Base-by-base conservation (phyloP, 2,329 filamentous ascomycete genomes). In the Cladophialophora carrionii region DNA sequence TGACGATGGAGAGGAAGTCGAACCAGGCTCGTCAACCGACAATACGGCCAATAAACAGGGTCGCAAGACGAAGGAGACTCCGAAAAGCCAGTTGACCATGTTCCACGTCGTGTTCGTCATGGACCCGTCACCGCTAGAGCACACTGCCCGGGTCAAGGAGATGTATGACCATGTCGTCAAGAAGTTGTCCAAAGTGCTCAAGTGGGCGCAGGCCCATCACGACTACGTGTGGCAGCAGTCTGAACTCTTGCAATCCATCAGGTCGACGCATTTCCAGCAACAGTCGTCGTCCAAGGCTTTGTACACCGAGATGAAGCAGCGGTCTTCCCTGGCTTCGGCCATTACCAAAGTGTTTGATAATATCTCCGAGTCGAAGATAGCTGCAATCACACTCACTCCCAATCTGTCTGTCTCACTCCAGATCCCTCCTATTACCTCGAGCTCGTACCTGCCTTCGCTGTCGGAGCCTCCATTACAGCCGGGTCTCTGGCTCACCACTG, bases 41-140 rank as follows among this genome's bases (percentile, higher is more conserved):
- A 55, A 58, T 4, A 26, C 10, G 24, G 2, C 29, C 43, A 37
- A 59, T 24, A 56, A 61, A 22, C 61, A 46, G 46, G 7, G 59
- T 10, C 29, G n/a, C 9, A 20, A 32, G 10, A 14, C 53, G 14
- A 29, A 52, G 17, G 62, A 63, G 17, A 32, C 49, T 26, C 48
- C 68, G 57, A 83, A 81, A 65, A 80, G 85, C 64, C 86, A 86
- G 54, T 93, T 98, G 90, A 92, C 89, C 68, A 98, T 98, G 94
- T 99, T 99, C 79, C 96, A 97, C 76, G 85, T 97, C 10, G 92
- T 98, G 26, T 98, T 98, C 76, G 90, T 96, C 57, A 81, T 97
- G 69, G 90, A 91, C 70, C 90, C 92, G 2, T 89, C 88, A 57
- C 87, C 88, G 59, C 82, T 93, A 63, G 90, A 96, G 74, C 88